Percentiles rank a stretch among this genome's conserved stretches.
Evolutionary conservation across 805 yeast species (phyloP).

Genomic region (Saccharomycopsis microspora): DNA sequence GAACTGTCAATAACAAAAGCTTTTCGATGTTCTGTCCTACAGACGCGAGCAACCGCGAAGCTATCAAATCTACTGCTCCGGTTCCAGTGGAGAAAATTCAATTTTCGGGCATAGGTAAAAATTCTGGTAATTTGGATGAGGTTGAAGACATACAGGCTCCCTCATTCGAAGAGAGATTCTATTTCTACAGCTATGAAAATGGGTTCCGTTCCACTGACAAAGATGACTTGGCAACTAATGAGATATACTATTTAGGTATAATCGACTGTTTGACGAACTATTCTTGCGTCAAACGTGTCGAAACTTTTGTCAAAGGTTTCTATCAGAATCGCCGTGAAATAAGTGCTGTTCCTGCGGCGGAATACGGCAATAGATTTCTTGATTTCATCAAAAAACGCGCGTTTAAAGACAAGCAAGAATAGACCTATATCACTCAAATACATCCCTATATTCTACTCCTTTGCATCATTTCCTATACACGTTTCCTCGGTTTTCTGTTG

Average conservation of each 20-base stretch:
- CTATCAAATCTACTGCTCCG: slow-evolving; percentile 34
- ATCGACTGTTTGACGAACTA: slow-evolving; percentile 88
- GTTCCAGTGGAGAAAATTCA: slow-evolving; percentile 26
- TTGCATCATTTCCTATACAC: too few relatives aligned
- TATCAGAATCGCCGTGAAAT: slow-evolving; percentile 58
- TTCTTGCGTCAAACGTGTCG: slow-evolving; percentile 61
- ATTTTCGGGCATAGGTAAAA: background rate
- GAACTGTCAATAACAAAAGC: slow-evolving; percentile 22
- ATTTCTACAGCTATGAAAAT: slow-evolving; percentile 72
- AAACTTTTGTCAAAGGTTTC: slow-evolving; percentile 75
- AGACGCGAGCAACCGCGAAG: slow-evolving; percentile 19
- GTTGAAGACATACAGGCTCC: background rate
- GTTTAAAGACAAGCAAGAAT: background rate
- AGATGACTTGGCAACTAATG: background rate
- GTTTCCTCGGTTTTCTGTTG: too few relatives aligned
- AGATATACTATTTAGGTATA: slow-evolving; percentile 71
- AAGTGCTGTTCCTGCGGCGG: slow-evolving; percentile 83
- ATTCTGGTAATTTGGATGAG: background rate
- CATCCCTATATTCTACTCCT: too few relatives aligned
- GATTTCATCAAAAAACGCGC: slow-evolving; percentile 40
- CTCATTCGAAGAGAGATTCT: slow-evolving; percentile 29
- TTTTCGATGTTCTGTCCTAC: slow-evolving; percentile 35
- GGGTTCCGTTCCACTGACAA: slow-evolving; percentile 65
- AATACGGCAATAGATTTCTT: slow-evolving; percentile 81
- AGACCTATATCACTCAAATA: background rate